Evolutionary conservation across 1,139 yeast genomes (phyloP), one percentile per base, ranked within the genome.

Genomic region (Meyerozyma sp.): DNA sequence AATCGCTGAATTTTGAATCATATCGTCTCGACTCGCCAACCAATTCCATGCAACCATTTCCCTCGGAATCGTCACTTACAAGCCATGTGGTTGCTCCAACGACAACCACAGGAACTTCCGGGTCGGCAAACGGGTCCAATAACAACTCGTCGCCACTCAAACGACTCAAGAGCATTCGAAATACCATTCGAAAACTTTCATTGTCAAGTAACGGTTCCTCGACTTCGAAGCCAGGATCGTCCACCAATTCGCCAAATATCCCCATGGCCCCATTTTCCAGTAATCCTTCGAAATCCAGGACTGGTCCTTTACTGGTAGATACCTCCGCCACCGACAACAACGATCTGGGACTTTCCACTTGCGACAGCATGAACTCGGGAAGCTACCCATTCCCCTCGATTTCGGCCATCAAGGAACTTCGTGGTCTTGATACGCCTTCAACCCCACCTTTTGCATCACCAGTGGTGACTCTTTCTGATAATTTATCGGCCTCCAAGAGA

Each of bases 391-490:
- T 23, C n/a, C 36, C 41, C 11, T 25, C 29, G 13, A 29, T 26
- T 3, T 13, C 16, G 2, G 21, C 29, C 28, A 11, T 38, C 40
- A 29, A 30, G 20, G 26, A n/a, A 14, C 18, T 14, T 6, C 37
- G 27, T 10, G 11, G 10, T 9, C 26, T 34, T 11, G 37, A 34
- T 39, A 51, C 61, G 7, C 61, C 73, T 0, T 56, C 67, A 13
- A 67, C 73, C 3, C 70, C 74, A 1, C 65, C 69, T 3, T 52
- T 62, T 35, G 55, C 65, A 34, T 69, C 73, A 27, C 77, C 77
- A 32, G 60, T 70, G 35, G 66, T 73, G 34, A 70, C 75, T 1
- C 55, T 73, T 21, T 62, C 72, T 13, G 78, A 72, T 38, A 68
- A 68, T 49, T 57, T 67, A 41, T 45, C 54, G 7, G 47, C 53